Evolutionary conservation across 331 rosid genomes (phyloP).

Genomic region (Malus hybrid): DNA sequence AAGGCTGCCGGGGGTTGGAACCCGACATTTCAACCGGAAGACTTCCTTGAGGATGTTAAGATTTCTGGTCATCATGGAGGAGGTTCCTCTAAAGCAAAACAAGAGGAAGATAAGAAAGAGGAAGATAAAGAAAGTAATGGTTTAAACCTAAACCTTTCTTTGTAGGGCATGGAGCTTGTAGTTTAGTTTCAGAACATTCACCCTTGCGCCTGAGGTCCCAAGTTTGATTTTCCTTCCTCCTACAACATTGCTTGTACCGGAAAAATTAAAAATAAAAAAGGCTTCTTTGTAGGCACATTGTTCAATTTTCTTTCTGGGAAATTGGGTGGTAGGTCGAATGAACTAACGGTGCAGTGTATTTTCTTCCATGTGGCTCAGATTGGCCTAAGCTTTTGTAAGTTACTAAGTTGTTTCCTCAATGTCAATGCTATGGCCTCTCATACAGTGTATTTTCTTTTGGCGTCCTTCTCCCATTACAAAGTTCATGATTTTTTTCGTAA

Average conservation of each 20-base stretch:
- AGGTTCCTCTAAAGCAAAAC: constrained; percentile 24
- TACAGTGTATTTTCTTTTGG: background rate
- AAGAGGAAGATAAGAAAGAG: background rate
- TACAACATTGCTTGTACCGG: too few species aligned
- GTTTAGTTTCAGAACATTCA: too few species aligned
- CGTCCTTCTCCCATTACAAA: background rate
- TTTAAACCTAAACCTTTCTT: constrained; percentile 68
- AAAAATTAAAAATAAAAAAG: too few species aligned
- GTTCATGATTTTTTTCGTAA: too few species aligned
- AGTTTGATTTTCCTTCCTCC: too few species aligned
- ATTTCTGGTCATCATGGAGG: background rate
- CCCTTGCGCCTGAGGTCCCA: too few species aligned
- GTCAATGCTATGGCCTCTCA: background rate
- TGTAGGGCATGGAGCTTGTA: constrained; percentile 15
- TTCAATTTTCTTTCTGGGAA: constrained; percentile 30
- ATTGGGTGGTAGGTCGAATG: background rate
- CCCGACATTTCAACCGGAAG: constrained; percentile 67
- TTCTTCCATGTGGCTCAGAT: background rate
- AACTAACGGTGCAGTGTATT: background rate
- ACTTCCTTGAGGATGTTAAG: constrained; percentile 39
- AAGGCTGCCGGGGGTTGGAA: constrained; percentile 39
- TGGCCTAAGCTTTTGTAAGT: background rate
- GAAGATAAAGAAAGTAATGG: constrained; percentile 23
- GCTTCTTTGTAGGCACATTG: too few species aligned
- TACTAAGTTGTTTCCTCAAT: background rate